phyloP scores from a whole-genome alignment of 805 yeast species.

The Teunomyces stri region DNA sequence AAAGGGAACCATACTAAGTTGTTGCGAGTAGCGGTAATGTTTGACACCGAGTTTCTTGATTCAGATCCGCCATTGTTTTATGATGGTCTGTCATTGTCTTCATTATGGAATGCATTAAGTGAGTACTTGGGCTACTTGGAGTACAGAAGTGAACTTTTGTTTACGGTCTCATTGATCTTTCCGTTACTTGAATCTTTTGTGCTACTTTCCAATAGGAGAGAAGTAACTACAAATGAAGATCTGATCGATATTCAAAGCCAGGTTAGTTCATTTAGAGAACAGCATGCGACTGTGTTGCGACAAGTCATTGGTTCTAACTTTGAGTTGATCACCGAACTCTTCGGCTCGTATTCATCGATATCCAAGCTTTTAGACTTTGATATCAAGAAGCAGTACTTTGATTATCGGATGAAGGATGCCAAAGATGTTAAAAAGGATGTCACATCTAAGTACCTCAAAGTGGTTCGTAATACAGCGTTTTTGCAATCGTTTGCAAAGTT shows the following conservation, averaged over 20 bases:
- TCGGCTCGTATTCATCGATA: constrained; percentile 83
- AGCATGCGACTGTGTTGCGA: constrained; percentile 81
- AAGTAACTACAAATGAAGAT: constrained; percentile 53
- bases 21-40: constrained; percentile 77
- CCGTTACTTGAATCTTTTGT: constrained; percentile 89
- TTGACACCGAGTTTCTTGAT: constrained; percentile 72
- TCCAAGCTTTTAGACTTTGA: constrained; percentile 92
- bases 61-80: constrained; percentile 58
- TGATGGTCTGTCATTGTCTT: constrained; percentile 64
- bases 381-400: constrained; percentile 84
- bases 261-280: constrained; percentile 75
- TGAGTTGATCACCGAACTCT: constrained; percentile 92
- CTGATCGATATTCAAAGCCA: constrained; percentile 60
- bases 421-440: constrained; percentile 49
- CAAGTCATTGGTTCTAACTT: constrained; percentile 90
- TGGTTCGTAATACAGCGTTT: constrained; percentile 87
- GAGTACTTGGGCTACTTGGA: constrained; percentile 65
- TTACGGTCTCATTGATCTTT: constrained; percentile 71
- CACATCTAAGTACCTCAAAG: constrained; percentile 55
- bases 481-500: constrained; percentile 83
- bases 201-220: constrained; percentile 89
- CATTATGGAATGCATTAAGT: constrained; percentile 82
- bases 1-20: constrained; percentile 86
- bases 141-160: constrained; percentile 47
- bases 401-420: constrained; percentile 32